Evolutionary conservation across 2,329 filamentous ascomycete genomes (phyloP), one percentile per base, ranked within the genome.

Genomic region (Trichoderma afroharzianum): DNA sequence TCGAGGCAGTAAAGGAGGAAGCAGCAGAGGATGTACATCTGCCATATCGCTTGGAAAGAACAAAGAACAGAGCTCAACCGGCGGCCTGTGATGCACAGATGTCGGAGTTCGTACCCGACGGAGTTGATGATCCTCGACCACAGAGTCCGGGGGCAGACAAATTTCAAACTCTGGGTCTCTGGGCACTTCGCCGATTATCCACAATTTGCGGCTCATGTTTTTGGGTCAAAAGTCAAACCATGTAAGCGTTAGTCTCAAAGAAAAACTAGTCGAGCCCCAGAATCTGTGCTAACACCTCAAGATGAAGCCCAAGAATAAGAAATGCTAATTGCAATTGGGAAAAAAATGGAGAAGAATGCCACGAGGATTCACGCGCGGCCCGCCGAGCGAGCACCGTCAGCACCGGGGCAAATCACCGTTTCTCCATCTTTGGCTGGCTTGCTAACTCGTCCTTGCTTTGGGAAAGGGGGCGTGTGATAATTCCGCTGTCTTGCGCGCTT

Each of bases 361-460:
- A 69, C 67, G 67, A 69, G 67, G 67, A 69, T 69, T 69, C 67
- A 36, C 67, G 26, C 53, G 67, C 67, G 67, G 67, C 57, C 67
- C 67, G 67, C 58, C 57, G 57, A 69, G 15, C 67, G 57, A 69
- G 39, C 55, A 68, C 64, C 55, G 32, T 67, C 63, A 67, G 63
- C 63, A 33, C 63, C 50, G 50, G 66, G 55, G 67, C 67, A 43
- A 69, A 50, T 68, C 66, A 66, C 63, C 36, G 66, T 21, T 62
- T 69, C 39, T 36, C 57, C 57, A 61, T 62, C 66, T 53, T 39
- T 62, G 57, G 66, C 66, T 62, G 57, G 66, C 66, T 36, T 61
- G 14, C n/a, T 18, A 24, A 24, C 26, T 59, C 33, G 33, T 24
- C 24, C 33, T 32, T n/a, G 4, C 30, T 53, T 33, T 36, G n/a